A percentile compares a stretch with the other conserved stretches of the same genome.
These are phyloP conservation scores for Paraurostyla sp. DNA, from an alignment of 73 alveolate species.

Conservation along the genomic window DNA sequence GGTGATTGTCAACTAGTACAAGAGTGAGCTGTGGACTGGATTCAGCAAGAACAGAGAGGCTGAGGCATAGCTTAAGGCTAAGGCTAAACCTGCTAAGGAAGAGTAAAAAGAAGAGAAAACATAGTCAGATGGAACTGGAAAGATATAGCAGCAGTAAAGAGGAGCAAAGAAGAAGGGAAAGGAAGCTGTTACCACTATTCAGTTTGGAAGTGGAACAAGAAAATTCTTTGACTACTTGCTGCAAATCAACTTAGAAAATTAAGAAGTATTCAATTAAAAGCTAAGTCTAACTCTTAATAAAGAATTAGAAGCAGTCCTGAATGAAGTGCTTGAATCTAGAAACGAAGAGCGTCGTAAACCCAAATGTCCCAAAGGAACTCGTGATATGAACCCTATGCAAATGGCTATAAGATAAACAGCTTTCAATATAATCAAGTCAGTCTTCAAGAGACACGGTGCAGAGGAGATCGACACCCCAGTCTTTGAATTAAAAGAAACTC, in stretches of 20 bases:
- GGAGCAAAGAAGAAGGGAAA: constrained; percentile 47
- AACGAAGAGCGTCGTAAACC: constrained; percentile 86
- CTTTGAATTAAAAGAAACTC: constrained; percentile 93
- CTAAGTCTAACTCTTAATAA: background rate
- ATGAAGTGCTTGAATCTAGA: constrained; percentile 34
- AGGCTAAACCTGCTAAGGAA: background rate
- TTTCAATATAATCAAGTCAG: constrained; percentile 79
- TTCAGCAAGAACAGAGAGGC: background rate
- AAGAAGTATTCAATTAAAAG: background rate
- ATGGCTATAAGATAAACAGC: constrained; percentile 93
- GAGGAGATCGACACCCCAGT: constrained; percentile 98
- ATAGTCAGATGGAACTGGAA: background rate
- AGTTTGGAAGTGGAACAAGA: constrained; percentile 55
- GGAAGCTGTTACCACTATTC: constrained; percentile 21
- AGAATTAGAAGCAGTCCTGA: constrained; percentile 47
- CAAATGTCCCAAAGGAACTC: constrained; percentile 92
- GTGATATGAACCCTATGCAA: constrained; percentile 92
- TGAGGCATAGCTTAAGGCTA: constrained; percentile 15
- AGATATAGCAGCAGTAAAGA: background rate
- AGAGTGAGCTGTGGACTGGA: background rate
- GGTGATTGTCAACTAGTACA: background rate
- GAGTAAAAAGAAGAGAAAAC: background rate
- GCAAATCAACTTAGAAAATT: background rate
- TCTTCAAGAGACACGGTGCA: constrained; percentile 95
- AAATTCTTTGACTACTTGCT: constrained; percentile 52